Conservation (phyloP, 2,329 filamentous ascomycete genomes). For the Xylaria sp. region DNA sequence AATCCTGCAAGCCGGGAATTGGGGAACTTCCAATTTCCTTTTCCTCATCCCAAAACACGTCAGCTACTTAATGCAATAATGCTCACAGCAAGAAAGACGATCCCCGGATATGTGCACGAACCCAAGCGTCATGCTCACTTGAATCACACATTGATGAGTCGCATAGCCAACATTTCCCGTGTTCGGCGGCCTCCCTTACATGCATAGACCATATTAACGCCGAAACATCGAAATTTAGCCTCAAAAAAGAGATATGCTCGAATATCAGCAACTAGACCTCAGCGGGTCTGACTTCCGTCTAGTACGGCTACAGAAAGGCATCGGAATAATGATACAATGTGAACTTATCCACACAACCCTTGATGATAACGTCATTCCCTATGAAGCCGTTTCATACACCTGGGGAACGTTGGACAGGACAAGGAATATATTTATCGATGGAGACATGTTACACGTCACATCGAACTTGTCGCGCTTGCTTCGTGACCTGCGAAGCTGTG, state of each 20-base stretch:
- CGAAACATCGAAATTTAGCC: neutral
- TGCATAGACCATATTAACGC: neutral
- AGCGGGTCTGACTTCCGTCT: neutral
- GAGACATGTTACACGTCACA: neutral
- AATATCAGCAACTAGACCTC: slow-evolving; percentile 2
- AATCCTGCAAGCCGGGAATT: neutral
- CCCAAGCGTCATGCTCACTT: too few relatives aligned
- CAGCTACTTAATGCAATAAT: neutral
- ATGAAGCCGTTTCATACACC: slow-evolving; percentile 18
- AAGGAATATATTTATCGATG: neutral
- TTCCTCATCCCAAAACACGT: too few relatives aligned
- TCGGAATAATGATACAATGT: neutral
- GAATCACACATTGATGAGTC: too few relatives aligned
- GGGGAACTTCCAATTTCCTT: neutral
- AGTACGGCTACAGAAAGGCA: slow-evolving; percentile 4
- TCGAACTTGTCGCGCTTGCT: slow-evolving; percentile 7
- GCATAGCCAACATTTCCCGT: neutral
- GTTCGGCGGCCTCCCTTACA: too few relatives aligned
- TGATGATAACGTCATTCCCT: slow-evolving; percentile 11
- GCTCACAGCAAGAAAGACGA: neutral
- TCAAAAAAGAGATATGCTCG: neutral
- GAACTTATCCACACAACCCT: slow-evolving; percentile 13
- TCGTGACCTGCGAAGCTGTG: neutral
- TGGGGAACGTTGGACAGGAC: slow-evolving; percentile 2
- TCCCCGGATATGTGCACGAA: neutral